Percentiles rank a stretch among this genome's conserved stretches.
phyloP scores from a whole-genome alignment of 371 early-diverging fungal genomes.

The Cokeromyces recurvatus region DNA sequence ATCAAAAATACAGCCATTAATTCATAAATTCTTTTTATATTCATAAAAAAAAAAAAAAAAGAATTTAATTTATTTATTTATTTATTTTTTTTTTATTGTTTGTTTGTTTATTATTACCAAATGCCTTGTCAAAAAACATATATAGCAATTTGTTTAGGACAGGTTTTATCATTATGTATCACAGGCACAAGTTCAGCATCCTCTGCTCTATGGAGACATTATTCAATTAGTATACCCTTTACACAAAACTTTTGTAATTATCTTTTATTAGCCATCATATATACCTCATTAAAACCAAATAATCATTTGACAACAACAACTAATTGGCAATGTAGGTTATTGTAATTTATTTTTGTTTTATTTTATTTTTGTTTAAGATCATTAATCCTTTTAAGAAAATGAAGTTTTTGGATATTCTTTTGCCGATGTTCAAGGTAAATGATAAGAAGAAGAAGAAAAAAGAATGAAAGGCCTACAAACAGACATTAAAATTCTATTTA shows the following conservation, averaged over 20 bases:
- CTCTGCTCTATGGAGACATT: conserved; percentile 37
- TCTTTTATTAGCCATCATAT: conserved; percentile 22
- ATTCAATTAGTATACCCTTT: conserved; percentile 34
- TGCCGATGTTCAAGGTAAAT: conserved; percentile 38
- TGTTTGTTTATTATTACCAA: not conserved
- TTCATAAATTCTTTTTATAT: conserved; percentile 11
- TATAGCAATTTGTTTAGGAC: conserved; percentile 23
- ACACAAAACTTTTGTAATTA: conserved; percentile 37
- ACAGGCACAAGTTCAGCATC: conserved; percentile 39
- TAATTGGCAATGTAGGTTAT: conserved; percentile 7
- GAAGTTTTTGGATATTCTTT: conserved; percentile 37
- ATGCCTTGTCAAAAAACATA: not conserved
- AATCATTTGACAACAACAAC: too few species aligned
- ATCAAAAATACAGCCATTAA: conserved; percentile 9
- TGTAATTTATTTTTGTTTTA: not conserved
- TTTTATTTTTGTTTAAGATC: not conserved
- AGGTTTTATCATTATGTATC: conserved; percentile 40
- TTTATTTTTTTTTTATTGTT: not conserved
- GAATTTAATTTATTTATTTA: not conserved
- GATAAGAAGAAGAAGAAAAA: not conserved
- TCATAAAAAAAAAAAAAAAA: not conserved
- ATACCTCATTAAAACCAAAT: conserved; percentile 3
- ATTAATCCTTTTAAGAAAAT: too few species aligned
- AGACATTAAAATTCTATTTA: too few species aligned
- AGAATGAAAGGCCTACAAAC: too few species aligned